A percentile compares a stretch with the other conserved stretches of the same genome.
Conservation (phyloP, 257 asterid genomes). For the Solanum appendiculatum region DNA sequence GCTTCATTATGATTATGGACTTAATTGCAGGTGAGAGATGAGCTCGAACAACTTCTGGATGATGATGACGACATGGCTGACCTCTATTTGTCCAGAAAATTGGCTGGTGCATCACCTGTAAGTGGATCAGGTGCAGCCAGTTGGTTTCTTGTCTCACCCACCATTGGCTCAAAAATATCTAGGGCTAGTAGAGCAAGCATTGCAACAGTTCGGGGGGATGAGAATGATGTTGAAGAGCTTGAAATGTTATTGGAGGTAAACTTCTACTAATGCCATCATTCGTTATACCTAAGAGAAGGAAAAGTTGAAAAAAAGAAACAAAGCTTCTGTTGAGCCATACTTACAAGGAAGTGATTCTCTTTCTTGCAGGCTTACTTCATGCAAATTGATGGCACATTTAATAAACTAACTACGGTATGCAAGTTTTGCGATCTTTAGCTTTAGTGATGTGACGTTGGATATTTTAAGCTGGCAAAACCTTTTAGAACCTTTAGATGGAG, state of each 20-base stretch:
- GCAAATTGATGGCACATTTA: constrained; percentile 86
- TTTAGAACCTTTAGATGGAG: neutral
- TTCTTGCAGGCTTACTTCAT: constrained; percentile 77
- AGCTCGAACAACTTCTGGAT: constrained; percentile 93
- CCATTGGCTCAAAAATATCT: constrained; percentile 82
- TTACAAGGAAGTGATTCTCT: neutral
- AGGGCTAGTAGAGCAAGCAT: constrained; percentile 84
- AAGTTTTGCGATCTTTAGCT: neutral
- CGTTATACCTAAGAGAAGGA: neutral
- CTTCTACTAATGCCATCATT: neutral
- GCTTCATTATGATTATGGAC: neutral
- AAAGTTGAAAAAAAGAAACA: neutral
- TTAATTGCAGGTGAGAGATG: constrained; percentile 75
- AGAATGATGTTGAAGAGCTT: constrained; percentile 82
- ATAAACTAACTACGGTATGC: constrained; percentile 78
- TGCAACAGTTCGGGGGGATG: constrained; percentile 78
- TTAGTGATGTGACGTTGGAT: neutral
- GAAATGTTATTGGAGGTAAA: constrained; percentile 92
- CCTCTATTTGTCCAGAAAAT: constrained; percentile 81
- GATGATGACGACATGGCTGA: constrained; percentile 98
- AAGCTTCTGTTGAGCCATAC: neutral
- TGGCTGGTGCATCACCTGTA: constrained; percentile 59
- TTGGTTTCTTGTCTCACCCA: constrained; percentile 71
- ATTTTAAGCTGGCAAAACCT: neutral
- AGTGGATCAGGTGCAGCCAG: constrained; percentile 76